Evolutionary conservation across 208 protist species (phyloP), one percentile per base, ranked within the genome.

Genomic region (Trypanosoma conorhini): DNA sequence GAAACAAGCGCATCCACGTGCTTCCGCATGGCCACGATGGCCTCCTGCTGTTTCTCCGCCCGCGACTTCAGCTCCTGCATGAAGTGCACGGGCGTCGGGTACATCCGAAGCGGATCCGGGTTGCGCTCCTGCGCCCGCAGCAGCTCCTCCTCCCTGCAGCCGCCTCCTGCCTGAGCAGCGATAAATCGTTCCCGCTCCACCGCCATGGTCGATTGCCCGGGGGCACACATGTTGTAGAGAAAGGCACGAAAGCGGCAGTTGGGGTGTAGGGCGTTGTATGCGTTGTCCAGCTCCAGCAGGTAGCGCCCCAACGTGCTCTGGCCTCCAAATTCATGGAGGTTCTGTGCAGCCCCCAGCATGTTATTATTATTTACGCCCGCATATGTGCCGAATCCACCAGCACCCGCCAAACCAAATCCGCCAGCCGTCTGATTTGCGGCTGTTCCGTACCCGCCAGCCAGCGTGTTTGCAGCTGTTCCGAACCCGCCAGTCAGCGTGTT

Each of bases 181-280:
- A 87, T 81, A 75, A 84, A 83, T 56, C 89, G 85, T 52, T 90
- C 83, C 12, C 78, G 71, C 73, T 89, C 77, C 35, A 94, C 79
- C 5, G 81, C 83, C 44, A 80, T 77, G 38, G 73, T 77, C 38
- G 56, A 75, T 55, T 86, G 79, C 3, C 84, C 84, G 8, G 81
- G 71, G 0, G 74, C 67, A 70, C 89, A 94, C 21, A 70, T 66
- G 67, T 94, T 94, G 79, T 89, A 94, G 40, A 94, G 74, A 68
- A 94, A 89, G 59, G 82, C 56, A 35, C 84, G 85, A 70, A 94
- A 94, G 51, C 78, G 76, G 65, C 88, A 94, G 59, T 83, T 77
- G 7, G 79, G 71, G 31, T 86, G 65, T 1, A 91, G 75, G 22
- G 88, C 85, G 66, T 91, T 81, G 79, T 94, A 94, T 15, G 81